Percentiles rank a stretch among this genome's conserved stretches.
phyloP scores from a whole-genome alignment of 2,329 filamentous ascomycete species.

The Penicillium sumatraense region DNA sequence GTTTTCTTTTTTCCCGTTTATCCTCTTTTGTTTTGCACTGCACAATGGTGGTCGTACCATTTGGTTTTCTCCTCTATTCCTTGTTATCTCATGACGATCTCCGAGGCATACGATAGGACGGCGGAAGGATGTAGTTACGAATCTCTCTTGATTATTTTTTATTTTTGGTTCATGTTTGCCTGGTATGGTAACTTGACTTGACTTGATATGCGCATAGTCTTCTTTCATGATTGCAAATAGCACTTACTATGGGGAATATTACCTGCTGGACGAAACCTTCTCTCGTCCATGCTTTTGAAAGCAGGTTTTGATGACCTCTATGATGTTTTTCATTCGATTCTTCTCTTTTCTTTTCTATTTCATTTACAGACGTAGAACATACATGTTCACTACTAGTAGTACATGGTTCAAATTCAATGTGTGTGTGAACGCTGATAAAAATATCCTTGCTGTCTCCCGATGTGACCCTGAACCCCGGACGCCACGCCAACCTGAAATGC shows the following conservation, averaged over 20 bases:
- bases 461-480: conserved; percentile 10
- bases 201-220: conserved; percentile 8
- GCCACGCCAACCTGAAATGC: too few relatives aligned
- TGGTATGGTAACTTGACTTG: too few relatives aligned
- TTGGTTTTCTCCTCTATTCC: background rate
- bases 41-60: background rate
- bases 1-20: background rate
- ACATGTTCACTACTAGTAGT: too few relatives aligned
- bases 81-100: conserved; percentile 10
- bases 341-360: background rate
- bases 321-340: background rate
- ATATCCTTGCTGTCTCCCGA: too few relatives aligned
- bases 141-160: background rate
- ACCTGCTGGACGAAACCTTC: background rate
- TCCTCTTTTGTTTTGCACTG: background rate
- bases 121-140: background rate
- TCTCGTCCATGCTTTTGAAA: too few relatives aligned
- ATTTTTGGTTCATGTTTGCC: background rate
- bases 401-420: background rate
- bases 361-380: background rate
- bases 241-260: background rate
- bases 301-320: conserved; percentile 15
- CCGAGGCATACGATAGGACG: background rate
- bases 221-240: too few relatives aligned
- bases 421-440: too few relatives aligned